phyloP scores from a whole-genome alignment of 1,284 basidiomycete genomes.

The Ustilago bromivora region DNA sequence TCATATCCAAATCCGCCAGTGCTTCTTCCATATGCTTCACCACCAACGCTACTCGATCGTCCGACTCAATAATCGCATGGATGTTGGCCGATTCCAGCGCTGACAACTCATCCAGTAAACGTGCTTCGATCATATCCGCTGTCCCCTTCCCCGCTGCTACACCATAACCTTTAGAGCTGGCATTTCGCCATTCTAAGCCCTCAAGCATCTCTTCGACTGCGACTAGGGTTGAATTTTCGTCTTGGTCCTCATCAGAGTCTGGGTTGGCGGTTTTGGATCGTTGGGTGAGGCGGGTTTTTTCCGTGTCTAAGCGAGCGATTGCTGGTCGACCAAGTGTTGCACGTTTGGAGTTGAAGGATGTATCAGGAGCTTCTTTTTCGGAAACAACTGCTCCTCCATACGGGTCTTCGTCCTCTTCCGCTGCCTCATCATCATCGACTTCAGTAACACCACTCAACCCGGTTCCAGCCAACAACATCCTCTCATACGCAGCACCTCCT shows the following conservation, averaged over 20 bases:
- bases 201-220: conserved; percentile 95
- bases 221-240: conserved; percentile 63
- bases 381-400: conserved; percentile 52
- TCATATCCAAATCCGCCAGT: conserved; percentile 83
- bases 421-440: conserved; percentile 51
- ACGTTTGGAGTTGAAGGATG: conserved; percentile 32
- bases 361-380: conserved; percentile 27
- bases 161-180: conserved; percentile 26
- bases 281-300: conserved; percentile 12
- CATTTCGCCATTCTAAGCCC: conserved; percentile 85
- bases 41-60: conserved; percentile 83
- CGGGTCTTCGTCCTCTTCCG: conserved; percentile 51
- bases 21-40: conserved; percentile 89
- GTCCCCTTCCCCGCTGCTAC: conserved; percentile 53
- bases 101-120: conserved; percentile 64
- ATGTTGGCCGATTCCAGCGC: conserved; percentile 79
- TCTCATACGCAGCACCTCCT: conserved; percentile 62
- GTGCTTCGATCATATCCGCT: conserved; percentile 67
- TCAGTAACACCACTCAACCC: conserved; percentile 56
- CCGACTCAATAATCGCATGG: conserved; percentile 94
- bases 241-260: conserved; percentile 44
- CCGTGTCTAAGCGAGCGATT: conserved; percentile 35
- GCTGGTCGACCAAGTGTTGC: conserved; percentile 41
- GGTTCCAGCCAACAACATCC: conserved; percentile 62
- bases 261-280: conserved; percentile 6